phyloP scores from a whole-genome alignment of 768 basidiomycete species.

The Xerocomus potaroensis region DNA sequence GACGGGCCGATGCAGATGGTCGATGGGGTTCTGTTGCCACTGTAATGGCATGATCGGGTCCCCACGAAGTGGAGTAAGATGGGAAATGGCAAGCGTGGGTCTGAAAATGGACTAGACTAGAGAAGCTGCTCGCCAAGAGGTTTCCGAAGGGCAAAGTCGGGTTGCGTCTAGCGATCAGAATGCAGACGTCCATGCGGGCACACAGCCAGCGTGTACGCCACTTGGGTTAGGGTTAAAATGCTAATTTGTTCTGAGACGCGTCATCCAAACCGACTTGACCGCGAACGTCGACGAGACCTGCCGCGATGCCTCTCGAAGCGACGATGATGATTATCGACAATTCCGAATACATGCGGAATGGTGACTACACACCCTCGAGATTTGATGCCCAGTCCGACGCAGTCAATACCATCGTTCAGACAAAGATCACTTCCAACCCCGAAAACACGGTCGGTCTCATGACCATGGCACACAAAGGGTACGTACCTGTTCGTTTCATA shows the following conservation, averaged over 20 bases:
- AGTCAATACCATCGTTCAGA: slow-evolving; percentile 82
- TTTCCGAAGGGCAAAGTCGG: too few relatives aligned
- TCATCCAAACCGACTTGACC: slow-evolving; percentile 20
- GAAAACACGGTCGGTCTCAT: slow-evolving; percentile 97
- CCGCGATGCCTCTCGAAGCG: slow-evolving; percentile 91
- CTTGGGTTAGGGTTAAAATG: slow-evolving; percentile 18
- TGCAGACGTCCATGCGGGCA: too few relatives aligned
- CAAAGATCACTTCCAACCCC: slow-evolving; percentile 93
- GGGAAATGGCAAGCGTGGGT: neutral
- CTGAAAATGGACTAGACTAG: slow-evolving; percentile 25
- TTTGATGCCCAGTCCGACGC: slow-evolving; percentile 92
- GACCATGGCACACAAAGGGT: slow-evolving; percentile 98
- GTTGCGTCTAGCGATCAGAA: too few relatives aligned
- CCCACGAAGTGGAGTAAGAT: slow-evolving; percentile 16
- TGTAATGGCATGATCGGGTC: slow-evolving; percentile 32
- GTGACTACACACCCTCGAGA: slow-evolving; percentile 82
- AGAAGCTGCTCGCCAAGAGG: slow-evolving; percentile 19
- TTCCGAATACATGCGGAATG: slow-evolving; percentile 95
- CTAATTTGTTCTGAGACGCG: too few relatives aligned
- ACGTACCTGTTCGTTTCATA: slow-evolving; percentile 23
- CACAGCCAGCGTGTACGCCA: too few relatives aligned
- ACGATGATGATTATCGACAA: slow-evolving; percentile 98
- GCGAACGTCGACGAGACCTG: slow-evolving; percentile 10
- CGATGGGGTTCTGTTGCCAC: slow-evolving; percentile 26
- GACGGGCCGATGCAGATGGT: too few relatives aligned